phyloP scores from a whole-genome alignment of 352 stramenopile species.

The Globisporangium uncinulatum region DNA sequence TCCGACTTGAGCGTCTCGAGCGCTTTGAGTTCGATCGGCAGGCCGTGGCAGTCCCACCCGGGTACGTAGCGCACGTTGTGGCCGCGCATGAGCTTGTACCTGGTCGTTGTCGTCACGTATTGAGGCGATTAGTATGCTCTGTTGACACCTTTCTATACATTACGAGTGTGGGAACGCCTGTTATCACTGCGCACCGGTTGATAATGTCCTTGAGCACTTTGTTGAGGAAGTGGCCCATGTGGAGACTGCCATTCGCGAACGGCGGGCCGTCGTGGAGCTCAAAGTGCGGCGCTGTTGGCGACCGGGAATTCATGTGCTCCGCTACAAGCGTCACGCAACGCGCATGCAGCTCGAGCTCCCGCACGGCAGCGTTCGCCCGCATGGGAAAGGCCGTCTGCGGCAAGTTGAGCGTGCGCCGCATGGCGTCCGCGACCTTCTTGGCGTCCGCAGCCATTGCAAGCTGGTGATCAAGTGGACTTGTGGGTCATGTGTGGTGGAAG shows the following conservation, averaged over 20 bases:
- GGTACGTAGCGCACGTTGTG: constrained; percentile 94
- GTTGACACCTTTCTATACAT: not conserved
- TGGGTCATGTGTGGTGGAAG: no score
- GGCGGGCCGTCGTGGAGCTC: constrained; percentile 97
- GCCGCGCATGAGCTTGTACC: constrained; percentile 90
- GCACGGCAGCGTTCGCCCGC: constrained; percentile 90
- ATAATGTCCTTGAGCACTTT: constrained; percentile 98
- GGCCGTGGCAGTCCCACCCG: constrained; percentile 98
- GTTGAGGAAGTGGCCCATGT: constrained; percentile 96
- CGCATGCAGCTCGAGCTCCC: constrained; percentile 67
- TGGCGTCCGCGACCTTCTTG: constrained; percentile 61
- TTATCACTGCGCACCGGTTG: constrained; percentile 66
- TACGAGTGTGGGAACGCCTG: not conserved
- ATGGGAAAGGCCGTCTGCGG: constrained; percentile 95
- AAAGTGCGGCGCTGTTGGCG: constrained; percentile 46
- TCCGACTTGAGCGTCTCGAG: constrained; percentile 87
- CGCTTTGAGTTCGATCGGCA: constrained; percentile 99
- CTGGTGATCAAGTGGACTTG: no score
- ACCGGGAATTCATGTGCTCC: constrained; percentile 38
- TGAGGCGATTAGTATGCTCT: not conserved
- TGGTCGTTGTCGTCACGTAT: no score
- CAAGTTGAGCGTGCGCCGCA: constrained; percentile 93
- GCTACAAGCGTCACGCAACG: constrained; percentile 50
- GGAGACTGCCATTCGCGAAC: constrained; percentile 98
- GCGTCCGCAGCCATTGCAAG: constrained; percentile 17